phyloP scores from a whole-genome alignment of 2,329 filamentous ascomycete genomes.

The Pezicula rhizophila region DNA sequence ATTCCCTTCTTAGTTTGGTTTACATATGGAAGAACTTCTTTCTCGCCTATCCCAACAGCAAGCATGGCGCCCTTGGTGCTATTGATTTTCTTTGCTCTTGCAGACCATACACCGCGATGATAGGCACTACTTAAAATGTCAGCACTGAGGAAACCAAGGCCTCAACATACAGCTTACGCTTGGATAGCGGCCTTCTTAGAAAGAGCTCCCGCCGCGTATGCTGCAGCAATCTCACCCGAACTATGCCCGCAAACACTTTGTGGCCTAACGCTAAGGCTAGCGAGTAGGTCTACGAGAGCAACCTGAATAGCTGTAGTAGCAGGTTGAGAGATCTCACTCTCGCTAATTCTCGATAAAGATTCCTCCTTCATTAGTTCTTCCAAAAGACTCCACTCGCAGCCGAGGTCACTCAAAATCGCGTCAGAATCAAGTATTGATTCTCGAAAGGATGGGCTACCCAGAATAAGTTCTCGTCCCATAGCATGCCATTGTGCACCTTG shows the following conservation, averaged over 20 bases:
- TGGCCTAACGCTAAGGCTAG: constrained; percentile 33
- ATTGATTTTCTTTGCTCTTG: constrained; percentile 4
- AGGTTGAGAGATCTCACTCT: constrained; percentile 30
- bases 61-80: constrained; percentile 42
- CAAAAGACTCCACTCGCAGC: constrained; percentile 5
- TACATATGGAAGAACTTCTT: constrained; percentile 6
- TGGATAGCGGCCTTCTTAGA: constrained; percentile 27
- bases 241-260: constrained; percentile 36
- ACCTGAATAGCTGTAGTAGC: constrained; percentile 41
- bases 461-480: constrained; percentile 11
- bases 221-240: constrained; percentile 39
- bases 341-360: constrained; percentile 8
- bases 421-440: constrained; percentile 1
- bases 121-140: constrained; percentile 28
- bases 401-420: constrained; percentile 5
- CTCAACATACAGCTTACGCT: constrained; percentile 21
- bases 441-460: not conserved
- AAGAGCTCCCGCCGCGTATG: constrained; percentile 31
- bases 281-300: constrained; percentile 33
- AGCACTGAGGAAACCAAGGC: too few species aligned
- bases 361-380: constrained; percentile 16
- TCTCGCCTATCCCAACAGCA: constrained; percentile 35
- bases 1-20: not conserved
- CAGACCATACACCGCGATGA: constrained; percentile 25
- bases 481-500: constrained; percentile 10